Evolutionary conservation across 1,284 basidiomycete species (phyloP).

Genomic region (Cutaneotrichosporon dermatis): DNA sequence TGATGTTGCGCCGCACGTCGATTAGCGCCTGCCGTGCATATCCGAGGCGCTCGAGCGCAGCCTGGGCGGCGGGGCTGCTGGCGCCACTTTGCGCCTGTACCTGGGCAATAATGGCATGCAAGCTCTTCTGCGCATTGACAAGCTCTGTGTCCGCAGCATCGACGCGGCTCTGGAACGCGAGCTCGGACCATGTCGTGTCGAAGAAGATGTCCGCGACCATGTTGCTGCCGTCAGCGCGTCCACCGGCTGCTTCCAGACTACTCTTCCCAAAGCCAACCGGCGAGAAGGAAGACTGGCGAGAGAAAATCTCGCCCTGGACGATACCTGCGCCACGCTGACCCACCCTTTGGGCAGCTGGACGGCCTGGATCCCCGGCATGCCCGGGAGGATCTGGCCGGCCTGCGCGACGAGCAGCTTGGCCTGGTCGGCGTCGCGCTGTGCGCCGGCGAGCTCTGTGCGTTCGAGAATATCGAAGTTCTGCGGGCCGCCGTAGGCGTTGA

Average conservation of each 20-base stretch:
- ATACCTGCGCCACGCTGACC: too few relatives aligned
- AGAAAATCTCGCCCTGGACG: too few relatives aligned
- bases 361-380: constrained; percentile 8
- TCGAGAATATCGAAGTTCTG: constrained; percentile 12
- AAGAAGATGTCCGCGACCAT: constrained; percentile 24
- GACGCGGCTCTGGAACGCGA: constrained; percentile 23
- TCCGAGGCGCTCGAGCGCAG: not conserved
- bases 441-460: constrained; percentile 15
- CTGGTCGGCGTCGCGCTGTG: constrained; percentile 20
- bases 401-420: constrained; percentile 17
- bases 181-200: constrained; percentile 23
- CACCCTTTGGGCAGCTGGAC: constrained; percentile 18
- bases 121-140: not conserved
- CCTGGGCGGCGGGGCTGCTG: not conserved
- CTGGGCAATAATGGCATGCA: not conserved
- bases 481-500: not conserved
- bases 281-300: too few relatives aligned
- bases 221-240: constrained; percentile 5
- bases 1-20: not conserved
- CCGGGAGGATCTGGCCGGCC: constrained; percentile 16
- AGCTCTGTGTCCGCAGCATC: not conserved
- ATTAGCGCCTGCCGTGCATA: not conserved
- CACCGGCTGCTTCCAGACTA: too few relatives aligned
- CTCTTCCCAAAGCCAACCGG: too few relatives aligned
- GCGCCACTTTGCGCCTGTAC: not conserved